These are phyloP conservation scores for Theileria sp. DNA, from an alignment of 169 alveolate genomes.

Conservation along the genomic window DNA sequence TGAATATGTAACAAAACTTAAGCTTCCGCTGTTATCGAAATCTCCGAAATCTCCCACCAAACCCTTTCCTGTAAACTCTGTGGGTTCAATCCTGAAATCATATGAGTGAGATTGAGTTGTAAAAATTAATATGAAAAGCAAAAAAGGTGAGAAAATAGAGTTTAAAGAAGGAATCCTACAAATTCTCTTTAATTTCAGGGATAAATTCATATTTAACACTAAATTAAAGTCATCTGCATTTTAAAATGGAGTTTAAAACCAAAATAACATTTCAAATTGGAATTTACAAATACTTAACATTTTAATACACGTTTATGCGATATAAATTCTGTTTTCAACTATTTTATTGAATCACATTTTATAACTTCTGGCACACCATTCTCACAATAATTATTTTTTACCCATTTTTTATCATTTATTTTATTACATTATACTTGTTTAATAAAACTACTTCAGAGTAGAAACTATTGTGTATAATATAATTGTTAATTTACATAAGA, in stretches of 20 bases:
- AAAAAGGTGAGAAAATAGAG: not conserved
- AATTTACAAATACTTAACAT: not conserved
- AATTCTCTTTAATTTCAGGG: not conserved
- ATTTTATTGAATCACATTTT: not conserved
- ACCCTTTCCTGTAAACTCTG: slow-evolving; percentile 25
- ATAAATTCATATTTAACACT: not conserved
- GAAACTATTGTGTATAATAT: no score
- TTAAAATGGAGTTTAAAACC: not conserved
- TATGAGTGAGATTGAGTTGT: not conserved
- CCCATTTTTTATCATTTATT: not conserved
- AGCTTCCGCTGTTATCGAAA: slow-evolving; percentile 43
- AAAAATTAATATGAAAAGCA: not conserved
- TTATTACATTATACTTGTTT: not conserved
- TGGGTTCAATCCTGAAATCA: slow-evolving; percentile 18
- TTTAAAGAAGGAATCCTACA: not conserved
- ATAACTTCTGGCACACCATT: not conserved
- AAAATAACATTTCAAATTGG: not conserved
- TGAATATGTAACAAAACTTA: slow-evolving; percentile 24
- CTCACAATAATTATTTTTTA: not conserved
- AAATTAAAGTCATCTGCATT: not conserved
- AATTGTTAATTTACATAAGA: not conserved
- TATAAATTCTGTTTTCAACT: not conserved
- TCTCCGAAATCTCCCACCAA: slow-evolving; percentile 58
- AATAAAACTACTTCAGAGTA: not conserved
- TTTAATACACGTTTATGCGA: not conserved